Evolutionary conservation across 257 asterid species (phyloP).

Genomic region (Avicennia marina): DNA sequence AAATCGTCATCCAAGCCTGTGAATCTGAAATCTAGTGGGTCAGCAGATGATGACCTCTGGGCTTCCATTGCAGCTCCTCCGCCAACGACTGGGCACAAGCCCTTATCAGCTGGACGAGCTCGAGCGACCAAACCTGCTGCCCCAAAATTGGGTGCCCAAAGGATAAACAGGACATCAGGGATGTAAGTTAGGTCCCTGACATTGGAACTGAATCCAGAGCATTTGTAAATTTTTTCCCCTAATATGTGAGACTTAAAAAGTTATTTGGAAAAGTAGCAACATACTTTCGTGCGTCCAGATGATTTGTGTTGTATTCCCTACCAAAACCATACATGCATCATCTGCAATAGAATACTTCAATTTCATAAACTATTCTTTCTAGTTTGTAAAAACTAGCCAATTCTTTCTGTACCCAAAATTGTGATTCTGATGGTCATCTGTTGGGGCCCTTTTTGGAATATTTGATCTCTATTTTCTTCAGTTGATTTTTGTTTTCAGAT

Average conservation of each 20-base stretch:
- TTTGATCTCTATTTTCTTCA: too few relatives aligned
- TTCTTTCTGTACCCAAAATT: too few relatives aligned
- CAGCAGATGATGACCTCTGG: conserved; percentile 78
- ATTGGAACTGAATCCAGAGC: background rate
- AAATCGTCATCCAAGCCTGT: conserved; percentile 36
- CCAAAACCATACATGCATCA: background rate
- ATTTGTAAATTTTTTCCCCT: background rate
- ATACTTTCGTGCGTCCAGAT: background rate
- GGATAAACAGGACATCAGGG: conserved; percentile 73
- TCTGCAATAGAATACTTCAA: background rate
- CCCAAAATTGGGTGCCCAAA: conserved; percentile 73
- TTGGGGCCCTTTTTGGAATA: too few relatives aligned
- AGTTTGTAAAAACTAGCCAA: too few relatives aligned
- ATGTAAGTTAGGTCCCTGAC: background rate
- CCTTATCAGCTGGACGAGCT: conserved; percentile 52
- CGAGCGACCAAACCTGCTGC: conserved; percentile 68
- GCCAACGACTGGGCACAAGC: conserved; percentile 68
- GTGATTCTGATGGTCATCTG: too few relatives aligned
- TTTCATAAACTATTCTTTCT: too few relatives aligned
- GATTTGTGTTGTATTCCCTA: background rate
- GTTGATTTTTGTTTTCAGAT: too few relatives aligned
- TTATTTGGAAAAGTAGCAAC: too few relatives aligned
- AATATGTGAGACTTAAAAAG: background rate
- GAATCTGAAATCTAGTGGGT: conserved; percentile 37
- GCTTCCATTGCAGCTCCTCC: conserved; percentile 84